phyloP scores from a whole-genome alignment of 2,329 filamentous ascomycete species.

The Scedosporium dehoogii region DNA sequence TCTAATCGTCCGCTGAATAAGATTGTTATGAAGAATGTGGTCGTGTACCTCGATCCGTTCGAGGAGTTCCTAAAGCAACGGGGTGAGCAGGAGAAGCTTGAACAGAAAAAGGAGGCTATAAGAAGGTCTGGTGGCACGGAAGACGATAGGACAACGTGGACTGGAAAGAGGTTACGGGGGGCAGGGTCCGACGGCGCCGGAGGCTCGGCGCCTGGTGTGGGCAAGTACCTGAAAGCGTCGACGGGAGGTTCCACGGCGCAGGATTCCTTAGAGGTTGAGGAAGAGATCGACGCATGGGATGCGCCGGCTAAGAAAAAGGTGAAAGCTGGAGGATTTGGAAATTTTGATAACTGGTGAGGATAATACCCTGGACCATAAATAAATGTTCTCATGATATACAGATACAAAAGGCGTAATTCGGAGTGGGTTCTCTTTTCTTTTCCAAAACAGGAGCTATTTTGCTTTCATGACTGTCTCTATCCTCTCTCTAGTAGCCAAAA shows the following conservation, averaged over 20 bases:
- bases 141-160: slow-evolving; percentile 90
- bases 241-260: slow-evolving; percentile 24
- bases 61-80: slow-evolving; percentile 80
- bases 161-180: slow-evolving; percentile 74
- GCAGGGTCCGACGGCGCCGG: slow-evolving; percentile 47
- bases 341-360: slow-evolving; percentile 80
- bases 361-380: background rate
- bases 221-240: slow-evolving; percentile 72
- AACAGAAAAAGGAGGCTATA: slow-evolving; percentile 51
- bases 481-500: no score
- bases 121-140: slow-evolving; percentile 61
- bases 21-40: slow-evolving; percentile 71
- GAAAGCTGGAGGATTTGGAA: slow-evolving; percentile 74
- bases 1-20: slow-evolving; percentile 66
- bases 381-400: no score
- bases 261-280: slow-evolving; percentile 53
- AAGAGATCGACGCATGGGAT: slow-evolving; percentile 41
- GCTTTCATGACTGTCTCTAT: no score
- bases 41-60: slow-evolving; percentile 89
- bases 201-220: slow-evolving; percentile 40
- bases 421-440: background rate
- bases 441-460: no score
- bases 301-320: slow-evolving; percentile 74
- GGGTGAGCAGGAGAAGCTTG: slow-evolving; percentile 48
- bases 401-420: background rate